Evolutionary conservation across 2,329 filamentous ascomycete species (phyloP).

Genomic region (Coniochaeta sp.): DNA sequence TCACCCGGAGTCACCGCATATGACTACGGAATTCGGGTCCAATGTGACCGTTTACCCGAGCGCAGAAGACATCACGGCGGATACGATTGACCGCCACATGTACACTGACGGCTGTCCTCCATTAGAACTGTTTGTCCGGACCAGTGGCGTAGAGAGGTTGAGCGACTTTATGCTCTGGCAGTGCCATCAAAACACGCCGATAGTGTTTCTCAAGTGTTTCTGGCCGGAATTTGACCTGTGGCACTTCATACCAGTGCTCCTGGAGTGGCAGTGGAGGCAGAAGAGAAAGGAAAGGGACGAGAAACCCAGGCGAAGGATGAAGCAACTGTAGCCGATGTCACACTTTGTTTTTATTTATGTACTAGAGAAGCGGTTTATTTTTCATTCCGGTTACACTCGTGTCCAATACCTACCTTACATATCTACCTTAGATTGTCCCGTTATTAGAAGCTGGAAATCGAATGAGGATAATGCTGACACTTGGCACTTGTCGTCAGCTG

Average conservation of each 20-base stretch:
- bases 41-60: slow-evolving; percentile 48
- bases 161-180: slow-evolving; percentile 99
- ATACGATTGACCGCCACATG: slow-evolving; percentile 78
- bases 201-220: slow-evolving; percentile 84
- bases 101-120: slow-evolving; percentile 83
- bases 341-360: background rate
- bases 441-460: no score
- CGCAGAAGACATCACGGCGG: slow-evolving; percentile 77
- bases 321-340: slow-evolving; percentile 15
- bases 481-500: no score
- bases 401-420: no score
- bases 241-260: slow-evolving; percentile 83
- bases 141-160: slow-evolving; percentile 83
- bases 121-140: slow-evolving; percentile 83
- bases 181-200: slow-evolving; percentile 83
- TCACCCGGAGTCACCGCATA: slow-evolving; percentile 42
- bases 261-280: slow-evolving; percentile 77
- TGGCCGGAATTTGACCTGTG: slow-evolving; percentile 97
- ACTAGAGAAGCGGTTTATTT: no score
- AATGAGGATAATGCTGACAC: no score
- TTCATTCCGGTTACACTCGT: no score
- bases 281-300: slow-evolving; percentile 49
- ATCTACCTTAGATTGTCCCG: no score
- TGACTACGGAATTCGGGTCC: slow-evolving; percentile 23
- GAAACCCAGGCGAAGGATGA: slow-evolving; percentile 26